These are phyloP conservation scores for Agarophyton chilense DNA, from an alignment of 23 red algal genomes.

Conservation along the genomic window DNA sequence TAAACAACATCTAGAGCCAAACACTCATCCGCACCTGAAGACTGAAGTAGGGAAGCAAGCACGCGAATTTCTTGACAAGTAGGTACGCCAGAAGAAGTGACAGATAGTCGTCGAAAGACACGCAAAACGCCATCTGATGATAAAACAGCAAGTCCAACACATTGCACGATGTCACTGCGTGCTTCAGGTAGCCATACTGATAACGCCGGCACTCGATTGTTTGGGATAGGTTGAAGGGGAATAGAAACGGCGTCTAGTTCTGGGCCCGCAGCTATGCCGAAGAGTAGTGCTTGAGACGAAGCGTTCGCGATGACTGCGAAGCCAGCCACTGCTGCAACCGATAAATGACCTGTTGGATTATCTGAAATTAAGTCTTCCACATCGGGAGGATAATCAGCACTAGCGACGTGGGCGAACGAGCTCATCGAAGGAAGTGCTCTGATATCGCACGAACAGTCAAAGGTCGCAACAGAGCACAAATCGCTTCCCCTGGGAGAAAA, in stretches of 20 bases:
- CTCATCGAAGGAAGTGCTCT: too few relatives aligned
- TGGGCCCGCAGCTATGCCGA: conserved; percentile 48
- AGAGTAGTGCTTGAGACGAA: conserved; percentile 24
- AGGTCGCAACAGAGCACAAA: too few relatives aligned
- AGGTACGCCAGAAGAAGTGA: conserved; percentile 1
- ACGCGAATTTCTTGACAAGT: conserved; percentile 35
- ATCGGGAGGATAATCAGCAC: conserved; percentile 43
- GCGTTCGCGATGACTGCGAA: conserved; percentile 44
- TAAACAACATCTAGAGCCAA: not conserved
- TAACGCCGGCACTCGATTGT: conserved; percentile 9
- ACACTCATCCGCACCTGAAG: conserved; percentile 24
- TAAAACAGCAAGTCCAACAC: conserved; percentile 39
- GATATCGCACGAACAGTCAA: too few relatives aligned
- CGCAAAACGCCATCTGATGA: conserved; percentile 51
- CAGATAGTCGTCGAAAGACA: conserved; percentile 28
- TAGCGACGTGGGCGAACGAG: conserved; percentile 33
- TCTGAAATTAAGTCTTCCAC: conserved; percentile 52
- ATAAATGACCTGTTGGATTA: not conserved
- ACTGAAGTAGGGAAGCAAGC: not conserved
- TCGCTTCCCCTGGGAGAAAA: too few relatives aligned
- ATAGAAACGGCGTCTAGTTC: conserved; percentile 35
- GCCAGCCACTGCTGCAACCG: conserved; percentile 41
- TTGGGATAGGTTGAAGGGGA: conserved; percentile 14
- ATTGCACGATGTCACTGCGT: conserved; percentile 10
- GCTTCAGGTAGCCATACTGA: conserved; percentile 28